A percentile compares a stretch with the other conserved stretches of the same genome.
Conservation (phyloP, 1,284 basidiomycete genomes). For the Acaromyces ingoldii region DNA sequence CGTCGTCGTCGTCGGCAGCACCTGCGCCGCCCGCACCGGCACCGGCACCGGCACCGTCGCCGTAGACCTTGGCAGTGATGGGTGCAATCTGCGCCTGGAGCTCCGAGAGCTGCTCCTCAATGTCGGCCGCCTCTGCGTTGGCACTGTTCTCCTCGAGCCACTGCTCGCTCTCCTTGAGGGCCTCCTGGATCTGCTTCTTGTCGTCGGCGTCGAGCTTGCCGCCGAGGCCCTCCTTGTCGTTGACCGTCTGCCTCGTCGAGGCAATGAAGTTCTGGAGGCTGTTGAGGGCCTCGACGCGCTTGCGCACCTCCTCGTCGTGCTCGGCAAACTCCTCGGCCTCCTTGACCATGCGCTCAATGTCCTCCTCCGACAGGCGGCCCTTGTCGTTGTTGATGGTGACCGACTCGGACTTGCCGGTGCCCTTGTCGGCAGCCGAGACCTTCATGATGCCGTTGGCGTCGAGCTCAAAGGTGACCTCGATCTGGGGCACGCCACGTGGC, state of each 20-base stretch:
- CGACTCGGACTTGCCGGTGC: slow-evolving; percentile 47
- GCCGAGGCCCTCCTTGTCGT: slow-evolving; percentile 51
- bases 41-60: slow-evolving; percentile 16
- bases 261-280: slow-evolving; percentile 49
- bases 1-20: slow-evolving; percentile 37
- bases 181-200: slow-evolving; percentile 48
- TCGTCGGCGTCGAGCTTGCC: slow-evolving; percentile 50
- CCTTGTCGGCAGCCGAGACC: slow-evolving; percentile 50
- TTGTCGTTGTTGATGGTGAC: slow-evolving; percentile 51
- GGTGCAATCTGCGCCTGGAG: slow-evolving; percentile 48
- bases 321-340: slow-evolving; percentile 51
- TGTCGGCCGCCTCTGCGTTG: slow-evolving; percentile 46
- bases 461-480: slow-evolving; percentile 51
- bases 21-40: slow-evolving; percentile 19
- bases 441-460: slow-evolving; percentile 52
- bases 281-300: slow-evolving; percentile 49
- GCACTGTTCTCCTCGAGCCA: slow-evolving; percentile 51
- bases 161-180: slow-evolving; percentile 48
- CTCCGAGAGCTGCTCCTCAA: slow-evolving; percentile 50
- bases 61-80: slow-evolving; percentile 51
- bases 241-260: slow-evolving; percentile 43
- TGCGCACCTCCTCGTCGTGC: slow-evolving; percentile 49
- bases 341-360: slow-evolving; percentile 50
- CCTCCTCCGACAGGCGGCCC: slow-evolving; percentile 46
- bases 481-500: slow-evolving; percentile 71